These are phyloP conservation scores for Neckera pumila DNA, from an alignment of 225 moss, liverwort and hornwort genomes.

Conservation along the genomic window DNA sequence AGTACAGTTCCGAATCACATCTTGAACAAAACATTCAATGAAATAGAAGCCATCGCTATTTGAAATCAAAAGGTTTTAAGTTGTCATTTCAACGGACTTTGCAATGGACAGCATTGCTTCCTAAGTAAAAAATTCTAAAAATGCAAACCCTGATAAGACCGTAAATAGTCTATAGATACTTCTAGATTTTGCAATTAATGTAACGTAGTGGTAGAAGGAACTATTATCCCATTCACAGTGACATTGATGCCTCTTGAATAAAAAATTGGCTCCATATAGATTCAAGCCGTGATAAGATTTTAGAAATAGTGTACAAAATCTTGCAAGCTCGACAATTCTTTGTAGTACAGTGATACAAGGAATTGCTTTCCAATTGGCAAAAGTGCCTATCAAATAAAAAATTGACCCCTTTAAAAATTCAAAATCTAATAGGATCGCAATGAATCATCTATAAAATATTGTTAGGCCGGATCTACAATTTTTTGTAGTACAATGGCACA, in stretches of 20 bases:
- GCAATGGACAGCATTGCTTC: not conserved
- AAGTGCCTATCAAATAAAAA: not conserved
- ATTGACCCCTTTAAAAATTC: not conserved
- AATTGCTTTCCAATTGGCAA: not conserved
- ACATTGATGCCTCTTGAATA: not conserved
- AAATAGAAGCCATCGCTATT: not conserved
- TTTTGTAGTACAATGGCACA: too few relatives aligned
- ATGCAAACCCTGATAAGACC: not conserved
- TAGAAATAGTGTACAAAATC: not conserved
- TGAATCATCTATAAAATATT: not conserved
- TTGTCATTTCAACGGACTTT: not conserved
- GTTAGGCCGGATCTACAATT: not conserved
- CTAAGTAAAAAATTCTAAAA: too few relatives aligned
- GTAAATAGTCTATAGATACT: too few relatives aligned
- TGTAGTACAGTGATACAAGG: fast-evolving
- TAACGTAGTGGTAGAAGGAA: not conserved
- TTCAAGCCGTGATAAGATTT: fast-evolving
- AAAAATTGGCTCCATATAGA: not conserved
- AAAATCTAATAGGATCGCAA: fast-evolving
- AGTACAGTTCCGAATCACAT: not conserved
- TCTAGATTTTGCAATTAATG: fast-evolving
- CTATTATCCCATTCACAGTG: not conserved
- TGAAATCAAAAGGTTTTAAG: not conserved
- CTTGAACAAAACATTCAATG: not conserved
- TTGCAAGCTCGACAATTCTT: not conserved